Percentiles rank a stretch among this genome's conserved stretches.
phyloP scores from a whole-genome alignment of 192 early-diverging fungal species.

The Backusella circina region DNA sequence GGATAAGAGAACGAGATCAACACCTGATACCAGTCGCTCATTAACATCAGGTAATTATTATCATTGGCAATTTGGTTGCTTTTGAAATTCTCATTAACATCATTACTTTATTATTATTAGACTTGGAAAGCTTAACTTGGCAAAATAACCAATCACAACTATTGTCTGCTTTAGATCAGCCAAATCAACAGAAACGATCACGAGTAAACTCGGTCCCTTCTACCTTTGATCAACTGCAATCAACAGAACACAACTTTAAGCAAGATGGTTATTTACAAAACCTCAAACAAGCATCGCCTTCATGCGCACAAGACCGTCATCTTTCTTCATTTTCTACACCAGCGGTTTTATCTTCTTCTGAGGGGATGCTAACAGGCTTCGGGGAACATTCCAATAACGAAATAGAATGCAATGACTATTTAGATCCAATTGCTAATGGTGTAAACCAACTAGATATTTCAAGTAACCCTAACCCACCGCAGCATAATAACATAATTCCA shows the following conservation, averaged over 20 bases:
- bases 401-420: background rate
- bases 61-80: background rate
- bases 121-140: background rate
- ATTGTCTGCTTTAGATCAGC: background rate
- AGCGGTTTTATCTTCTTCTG: background rate
- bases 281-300: background rate
- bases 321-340: background rate
- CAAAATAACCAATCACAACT: background rate
- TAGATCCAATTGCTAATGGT: slow-evolving; percentile 14
- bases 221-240: slow-evolving; percentile 12
- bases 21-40: background rate
- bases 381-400: background rate
- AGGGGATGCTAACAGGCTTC: background rate
- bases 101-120: background rate
- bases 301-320: background rate
- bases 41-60: background rate
- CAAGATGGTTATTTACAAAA: background rate
- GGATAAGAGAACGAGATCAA: background rate
- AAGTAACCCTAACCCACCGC: background rate
- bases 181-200: slow-evolving; percentile 3
- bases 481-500: slow-evolving; percentile 11
- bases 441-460: slow-evolving; percentile 17
- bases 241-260: background rate
- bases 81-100: background rate
- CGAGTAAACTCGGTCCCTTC: slow-evolving; percentile 25